Percentiles rank a stretch among this genome's conserved stretches.
Conservation (phyloP, 1,284 basidiomycete genomes). For the Trichosporon sp. region DNA sequence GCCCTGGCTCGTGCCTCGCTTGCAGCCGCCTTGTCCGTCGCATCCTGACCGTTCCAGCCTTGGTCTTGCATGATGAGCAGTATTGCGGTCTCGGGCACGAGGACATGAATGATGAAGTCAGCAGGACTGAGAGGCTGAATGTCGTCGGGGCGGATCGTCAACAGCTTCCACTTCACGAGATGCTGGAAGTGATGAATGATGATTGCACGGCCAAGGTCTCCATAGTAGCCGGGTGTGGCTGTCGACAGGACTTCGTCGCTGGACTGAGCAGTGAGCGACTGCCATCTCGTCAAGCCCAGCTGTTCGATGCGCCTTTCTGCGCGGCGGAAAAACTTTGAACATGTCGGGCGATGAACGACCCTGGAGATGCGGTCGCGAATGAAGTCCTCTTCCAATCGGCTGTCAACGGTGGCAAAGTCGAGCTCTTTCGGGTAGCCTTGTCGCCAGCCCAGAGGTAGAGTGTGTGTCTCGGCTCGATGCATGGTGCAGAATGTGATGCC, state of each 20-base stretch:
- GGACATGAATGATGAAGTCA: slow-evolving; percentile 37
- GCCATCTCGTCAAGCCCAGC: slow-evolving; percentile 26
- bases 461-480: slow-evolving; percentile 34
- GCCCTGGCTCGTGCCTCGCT: slow-evolving; percentile 16
- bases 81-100: slow-evolving; percentile 40
- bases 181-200: slow-evolving; percentile 31
- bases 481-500: slow-evolving; percentile 29
- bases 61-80: slow-evolving; percentile 39
- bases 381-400: slow-evolving; percentile 27
- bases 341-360: slow-evolving; percentile 23
- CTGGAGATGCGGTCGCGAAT: slow-evolving; percentile 23
- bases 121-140: slow-evolving; percentile 24
- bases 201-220: slow-evolving; percentile 32
- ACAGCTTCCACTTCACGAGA: slow-evolving; percentile 26
- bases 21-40: slow-evolving; percentile 11
- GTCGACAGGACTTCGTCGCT: slow-evolving; percentile 15
- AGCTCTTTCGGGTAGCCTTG: slow-evolving; percentile 34
- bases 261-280: slow-evolving; percentile 15
- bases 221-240: slow-evolving; percentile 38
- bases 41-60: slow-evolving; percentile 6
- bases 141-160: slow-evolving; percentile 8
- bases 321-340: slow-evolving; percentile 21
- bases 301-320: slow-evolving; percentile 16
- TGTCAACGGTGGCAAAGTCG: slow-evolving; percentile 27
- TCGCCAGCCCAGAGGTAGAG: slow-evolving; percentile 36